A percentile compares a stretch with the other conserved stretches of the same genome.
These are phyloP conservation scores for Argentina anserina DNA, from an alignment of 306 rosid species.

Conservation along the genomic window DNA sequence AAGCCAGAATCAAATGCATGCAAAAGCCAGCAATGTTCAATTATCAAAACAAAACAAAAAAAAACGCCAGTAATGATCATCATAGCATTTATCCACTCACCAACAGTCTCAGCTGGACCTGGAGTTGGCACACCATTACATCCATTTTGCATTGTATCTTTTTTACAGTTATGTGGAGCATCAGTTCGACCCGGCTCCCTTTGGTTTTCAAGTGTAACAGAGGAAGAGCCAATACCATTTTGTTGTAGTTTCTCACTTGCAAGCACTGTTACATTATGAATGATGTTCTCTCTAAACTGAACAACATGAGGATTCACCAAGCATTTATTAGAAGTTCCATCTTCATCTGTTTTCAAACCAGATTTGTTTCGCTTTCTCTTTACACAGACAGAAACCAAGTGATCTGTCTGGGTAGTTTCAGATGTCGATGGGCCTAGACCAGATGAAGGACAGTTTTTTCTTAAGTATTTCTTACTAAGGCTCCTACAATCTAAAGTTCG, in stretches of 20 bases:
- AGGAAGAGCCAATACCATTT: conserved; percentile 23
- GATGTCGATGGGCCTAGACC: conserved; percentile 58
- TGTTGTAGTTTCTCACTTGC: conserved; percentile 35
- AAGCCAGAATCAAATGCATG: neutral
- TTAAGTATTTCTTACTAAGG: conserved; percentile 23
- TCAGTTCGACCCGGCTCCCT: conserved; percentile 23
- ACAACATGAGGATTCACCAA: conserved; percentile 20
- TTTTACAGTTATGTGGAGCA: conserved; percentile 28
- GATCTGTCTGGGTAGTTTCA: conserved; percentile 26
- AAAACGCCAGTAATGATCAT: neutral
- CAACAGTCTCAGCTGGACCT: conserved; percentile 57
- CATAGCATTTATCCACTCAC: conserved; percentile 40
- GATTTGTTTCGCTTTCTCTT: conserved; percentile 36
- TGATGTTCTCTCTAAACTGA: conserved; percentile 37
- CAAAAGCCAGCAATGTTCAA: neutral
- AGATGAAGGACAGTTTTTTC: conserved; percentile 29
- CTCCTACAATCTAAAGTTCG: conserved; percentile 18
- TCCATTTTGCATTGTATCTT: conserved; percentile 34
- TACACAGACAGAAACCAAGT: conserved; percentile 15
- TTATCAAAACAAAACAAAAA: no score
- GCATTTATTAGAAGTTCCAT: conserved; percentile 6
- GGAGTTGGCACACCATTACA: conserved; percentile 37
- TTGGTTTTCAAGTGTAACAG: conserved; percentile 20
- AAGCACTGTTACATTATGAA: conserved; percentile 37
- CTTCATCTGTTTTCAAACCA: conserved; percentile 24